Evolutionary conservation across 352 stramenopile species (phyloP).

Genomic region (Phytophthora brassicae): DNA sequence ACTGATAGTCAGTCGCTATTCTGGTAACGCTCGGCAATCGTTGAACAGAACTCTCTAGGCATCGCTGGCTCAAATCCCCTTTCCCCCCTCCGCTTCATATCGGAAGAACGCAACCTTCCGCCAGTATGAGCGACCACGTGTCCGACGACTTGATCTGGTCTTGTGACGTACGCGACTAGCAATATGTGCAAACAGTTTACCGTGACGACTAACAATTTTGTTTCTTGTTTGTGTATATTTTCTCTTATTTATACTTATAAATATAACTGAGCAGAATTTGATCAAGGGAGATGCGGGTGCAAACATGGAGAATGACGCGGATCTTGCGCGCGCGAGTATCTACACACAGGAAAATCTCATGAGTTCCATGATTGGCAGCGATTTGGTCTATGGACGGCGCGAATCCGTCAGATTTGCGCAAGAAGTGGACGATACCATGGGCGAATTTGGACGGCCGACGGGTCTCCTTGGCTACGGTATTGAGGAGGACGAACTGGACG

Average conservation of each 20-base stretch:
- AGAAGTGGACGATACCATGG: conserved; percentile 9
- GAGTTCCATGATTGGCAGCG: conserved; percentile 41
- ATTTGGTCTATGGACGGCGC: conserved; percentile 48
- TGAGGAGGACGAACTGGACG: conserved; percentile 35
- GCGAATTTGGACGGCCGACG: conserved; percentile 33
- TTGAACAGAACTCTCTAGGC: conserved; percentile 13
- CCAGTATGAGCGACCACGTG: conserved; percentile 53
- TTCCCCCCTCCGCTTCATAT: conserved; percentile 1
- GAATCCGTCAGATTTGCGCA: conserved; percentile 22
- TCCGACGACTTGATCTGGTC: conserved; percentile 73
- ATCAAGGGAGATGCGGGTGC: conserved; percentile 42
- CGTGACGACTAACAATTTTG: conserved; percentile 1
- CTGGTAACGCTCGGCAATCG: conserved; percentile 27
- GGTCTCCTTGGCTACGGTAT: conserved; percentile 39
- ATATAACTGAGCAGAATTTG: conserved; percentile 39
- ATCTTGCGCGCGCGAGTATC: conserved; percentile 44
- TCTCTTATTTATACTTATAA: too few species aligned
- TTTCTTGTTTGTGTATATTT: conserved; percentile 9
- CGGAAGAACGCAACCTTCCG: not conserved
- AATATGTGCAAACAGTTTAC: too few species aligned
- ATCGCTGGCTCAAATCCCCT: conserved; percentile 20
- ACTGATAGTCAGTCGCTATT: conserved; percentile 34
- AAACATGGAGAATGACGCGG: conserved; percentile 32
- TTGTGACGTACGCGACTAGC: conserved; percentile 62
- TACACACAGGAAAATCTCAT: conserved; percentile 45